Base-by-base conservation (phyloP, 2,329 filamentous ascomycete genomes). In the Ophiocordyceps sinensis region DNA sequence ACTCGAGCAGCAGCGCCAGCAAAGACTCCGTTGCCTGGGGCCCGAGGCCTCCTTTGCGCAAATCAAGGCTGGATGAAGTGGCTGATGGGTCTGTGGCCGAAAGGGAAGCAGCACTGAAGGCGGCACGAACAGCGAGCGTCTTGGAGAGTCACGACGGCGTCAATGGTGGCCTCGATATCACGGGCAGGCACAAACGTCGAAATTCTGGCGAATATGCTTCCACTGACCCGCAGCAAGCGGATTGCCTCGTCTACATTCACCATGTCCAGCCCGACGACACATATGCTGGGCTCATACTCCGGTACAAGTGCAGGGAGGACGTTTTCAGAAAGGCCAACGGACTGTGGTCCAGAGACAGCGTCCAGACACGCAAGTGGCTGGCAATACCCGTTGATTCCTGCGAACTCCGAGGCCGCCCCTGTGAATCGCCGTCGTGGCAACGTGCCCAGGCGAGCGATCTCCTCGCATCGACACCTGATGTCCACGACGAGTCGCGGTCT, bases 291-390 rank as follows among this genome's bases (percentile, higher is more conserved):
- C 79, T 98, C 39, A 82, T 91, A 40, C 79, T 98, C 48, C 84
- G 81, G 51, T 98, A 93, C 61, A 82, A 85, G 51, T 96, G 89
- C 58, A 77, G 84, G 47, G 79, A 87, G 42, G 82, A 88, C 38
- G 73, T 82, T 2, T 79, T 98, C 49, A 75, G 85, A 44, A 91
- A 85, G 57, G 79, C 86, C 32, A 98, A 98, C 57, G 78, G 91
- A 11, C 78, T 98, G 53, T 98, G 91, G 91, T 85, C 87, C 7
- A 85, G 87, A 47, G 91, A 96, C 56, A 86, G 78, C 47, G 82
- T 96, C 30, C 89, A 95, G 57, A 77, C 79, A 38, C 79, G 88
- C 44, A 85, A 85, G 53, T 80, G 77, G 47, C 71, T 98, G 14
- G 72, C 88, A 9, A 66, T 98, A 40, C 91, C 91, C 0, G 85